phyloP scores from a whole-genome alignment of 768 basidiomycete genomes.

The Cyclocybe cylindracea region DNA sequence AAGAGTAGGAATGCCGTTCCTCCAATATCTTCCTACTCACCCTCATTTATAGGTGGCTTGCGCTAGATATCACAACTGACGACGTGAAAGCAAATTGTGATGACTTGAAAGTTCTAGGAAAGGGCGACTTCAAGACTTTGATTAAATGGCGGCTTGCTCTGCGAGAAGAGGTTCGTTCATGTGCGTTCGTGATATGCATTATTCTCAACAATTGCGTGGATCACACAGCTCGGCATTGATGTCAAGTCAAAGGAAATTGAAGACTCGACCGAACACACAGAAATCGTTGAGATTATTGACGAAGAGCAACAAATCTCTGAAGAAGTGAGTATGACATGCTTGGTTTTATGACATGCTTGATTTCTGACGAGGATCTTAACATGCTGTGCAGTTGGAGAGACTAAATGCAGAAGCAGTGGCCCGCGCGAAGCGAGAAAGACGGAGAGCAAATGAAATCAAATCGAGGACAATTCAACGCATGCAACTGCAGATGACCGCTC shows the following conservation, averaged over 20 bases:
- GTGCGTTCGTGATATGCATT: neutral
- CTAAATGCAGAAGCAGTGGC: slow-evolving; percentile 76
- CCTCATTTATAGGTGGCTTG: slow-evolving; percentile 61
- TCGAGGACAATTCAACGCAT: slow-evolving; percentile 87
- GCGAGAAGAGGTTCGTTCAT: slow-evolving; percentile 77
- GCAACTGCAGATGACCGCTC: slow-evolving; percentile 97
- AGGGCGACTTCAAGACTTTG: slow-evolving; percentile 93
- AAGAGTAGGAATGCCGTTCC: slow-evolving; percentile 48
- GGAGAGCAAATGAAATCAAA: slow-evolving; percentile 87
- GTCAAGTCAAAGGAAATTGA: slow-evolving; percentile 71
- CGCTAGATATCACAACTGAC: slow-evolving; percentile 65
- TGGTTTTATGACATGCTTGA: neutral
- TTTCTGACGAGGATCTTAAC: slow-evolving; percentile 6
- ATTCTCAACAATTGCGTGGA: neutral
- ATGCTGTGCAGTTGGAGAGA: slow-evolving; percentile 68
- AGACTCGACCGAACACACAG: slow-evolving; percentile 73
- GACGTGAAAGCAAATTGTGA: slow-evolving; percentile 84
- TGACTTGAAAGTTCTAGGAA: slow-evolving; percentile 96
- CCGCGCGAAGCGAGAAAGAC: slow-evolving; percentile 76
- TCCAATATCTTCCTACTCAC: slow-evolving; percentile 3
- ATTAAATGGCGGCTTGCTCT: slow-evolving; percentile 89
- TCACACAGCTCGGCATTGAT: slow-evolving; percentile 75
- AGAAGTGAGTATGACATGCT: slow-evolving; percentile 55
- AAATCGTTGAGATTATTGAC: slow-evolving; percentile 68
- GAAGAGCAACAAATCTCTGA: slow-evolving; percentile 89